Base-by-base conservation (phyloP, 495 filamentous ascomycete species). In the Xylaria venustula region DNA sequence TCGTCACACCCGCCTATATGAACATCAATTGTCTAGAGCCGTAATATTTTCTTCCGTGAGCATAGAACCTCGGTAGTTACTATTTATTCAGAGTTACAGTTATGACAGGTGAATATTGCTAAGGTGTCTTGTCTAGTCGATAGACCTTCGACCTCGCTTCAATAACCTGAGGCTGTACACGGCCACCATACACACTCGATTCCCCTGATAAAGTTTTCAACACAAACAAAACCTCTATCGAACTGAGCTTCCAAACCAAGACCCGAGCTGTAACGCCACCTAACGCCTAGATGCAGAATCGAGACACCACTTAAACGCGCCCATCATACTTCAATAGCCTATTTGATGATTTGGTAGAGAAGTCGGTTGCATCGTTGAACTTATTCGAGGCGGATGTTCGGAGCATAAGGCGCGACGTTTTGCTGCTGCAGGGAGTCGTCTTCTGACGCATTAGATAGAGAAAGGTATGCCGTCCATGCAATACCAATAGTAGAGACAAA, bases 381-480 rank as follows among this genome's bases (percentile, higher is more conserved):
- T 69, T 66, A 73, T 53, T 71, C 60, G 3, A 73, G 64, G 7
- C 68, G 71, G 52, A 71, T 71, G 28, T 58, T 66, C 12, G 71
- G 66, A 42, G 66, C 67, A 45, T 71, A 66, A 7, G 69, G 64
- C 3, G 64, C 64, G 14, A 64, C 20, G 34, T 73, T 73, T 23
- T 61, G 56, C 32, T 58, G 51, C 5, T 46, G 28, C 19, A 61
- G 34, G 52, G 63, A 57, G 32, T 62, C 75, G 26, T 96, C 88
- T 51, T 93, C 92, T 0, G 93, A 77, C 25, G 93, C 89, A 72
- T 98, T 99, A 55, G 90, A 94, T 4, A 99, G 82, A 0, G 93
- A 97, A 25, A 99, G 85, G 72, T 97, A 99, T 22, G 92, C 93
- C n/a, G 95, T 99, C 95, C 95, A 99, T 47, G 92, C 92, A 65